Base-by-base conservation (phyloP, 75 land plant species). In the Pseudotsuga menziesii region DNA sequence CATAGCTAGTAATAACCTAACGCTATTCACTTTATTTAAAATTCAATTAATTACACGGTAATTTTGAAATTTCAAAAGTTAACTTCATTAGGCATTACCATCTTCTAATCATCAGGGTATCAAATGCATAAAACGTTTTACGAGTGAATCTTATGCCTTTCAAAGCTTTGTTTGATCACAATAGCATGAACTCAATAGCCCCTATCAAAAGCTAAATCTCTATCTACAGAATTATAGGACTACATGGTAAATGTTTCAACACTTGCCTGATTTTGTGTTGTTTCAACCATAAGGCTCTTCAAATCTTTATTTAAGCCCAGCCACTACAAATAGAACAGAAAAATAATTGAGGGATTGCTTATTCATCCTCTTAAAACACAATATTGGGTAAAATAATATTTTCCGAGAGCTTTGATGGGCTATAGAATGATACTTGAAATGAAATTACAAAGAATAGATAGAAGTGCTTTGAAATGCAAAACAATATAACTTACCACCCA, bases 261-360 rank as follows among this genome's bases (percentile, higher is more conserved):
- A 23, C 56, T 72, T 64, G 89, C 99, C 98, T 96, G 98, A 85
- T 96, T 96, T 36, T 89, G 88, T 72, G 99, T 96, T 14, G 97
- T 94, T 80, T 94, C 93, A 62, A 96, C 87, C 6, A 75, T 75
- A 72, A 96, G 95, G 69, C 83, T 83, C 83, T 94, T 92, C 74
- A 80, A 71, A 16, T 88, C 95, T 80, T 90, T 96, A 77, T 94
- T 92, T 41, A 89, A 62, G 56, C 91, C 99, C 61, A 96, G 91
- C 98, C 98, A 96, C 99, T 96, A 81, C 41, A 32, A 66, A 75
- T 26, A 39, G 39, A 27, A 83, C 17, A 80, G 44, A 17, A 79
- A 48, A 69, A 19, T 8, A 69, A 41, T 32, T 19, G 25, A 19
- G 23, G 29, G 15, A 74, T 74, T 29, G 75, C 6, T 17, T 25